Percentiles rank a stretch among this genome's conserved stretches.
phyloP scores from a whole-genome alignment of 2,329 filamentous ascomycete species.

The Chaetomiaceae sp. region DNA sequence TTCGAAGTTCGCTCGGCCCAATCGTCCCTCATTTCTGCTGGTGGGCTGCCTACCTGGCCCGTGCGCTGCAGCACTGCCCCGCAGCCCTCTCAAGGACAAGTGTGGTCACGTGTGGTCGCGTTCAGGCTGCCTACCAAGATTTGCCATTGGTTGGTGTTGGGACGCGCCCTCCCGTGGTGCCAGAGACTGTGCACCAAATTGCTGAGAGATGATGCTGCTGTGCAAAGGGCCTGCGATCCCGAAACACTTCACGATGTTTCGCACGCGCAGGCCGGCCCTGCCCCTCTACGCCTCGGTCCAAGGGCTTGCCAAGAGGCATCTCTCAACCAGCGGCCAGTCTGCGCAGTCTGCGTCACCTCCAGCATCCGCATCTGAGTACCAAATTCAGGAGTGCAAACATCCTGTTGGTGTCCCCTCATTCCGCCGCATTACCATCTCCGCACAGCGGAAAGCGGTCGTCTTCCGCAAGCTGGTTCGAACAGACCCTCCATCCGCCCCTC shows the following conservation, averaged over 20 bases:
- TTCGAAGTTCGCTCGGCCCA: background rate
- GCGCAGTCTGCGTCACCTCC: no score
- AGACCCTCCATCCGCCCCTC: background rate
- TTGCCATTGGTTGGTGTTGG: no score
- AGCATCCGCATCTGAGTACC: background rate
- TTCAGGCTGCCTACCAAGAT: no score
- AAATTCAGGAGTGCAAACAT: background rate
- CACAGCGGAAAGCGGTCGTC: conserved; percentile 42
- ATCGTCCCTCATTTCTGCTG: conserved; percentile 9
- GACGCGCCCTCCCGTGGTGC: no score
- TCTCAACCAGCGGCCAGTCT: no score
- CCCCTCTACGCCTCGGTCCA: background rate
- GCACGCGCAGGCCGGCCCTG: no score
- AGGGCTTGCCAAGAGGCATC: background rate
- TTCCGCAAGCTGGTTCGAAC: conserved; percentile 28
- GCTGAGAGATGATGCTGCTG: no score
- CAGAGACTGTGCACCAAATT: no score
- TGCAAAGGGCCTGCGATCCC: no score
- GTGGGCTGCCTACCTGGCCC: conserved; percentile 1
- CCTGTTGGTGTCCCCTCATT: conserved; percentile 35
- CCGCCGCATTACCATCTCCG: conserved; percentile 44
- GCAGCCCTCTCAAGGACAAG: no score
- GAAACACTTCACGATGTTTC: background rate
- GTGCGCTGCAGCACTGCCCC: conserved; percentile 13
- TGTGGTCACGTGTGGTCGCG: no score